Percentiles rank a stretch among this genome's conserved stretches.
Evolutionary conservation across 495 filamentous ascomycete species (phyloP).

Genomic region (Penicillium dipodomyicola): DNA sequence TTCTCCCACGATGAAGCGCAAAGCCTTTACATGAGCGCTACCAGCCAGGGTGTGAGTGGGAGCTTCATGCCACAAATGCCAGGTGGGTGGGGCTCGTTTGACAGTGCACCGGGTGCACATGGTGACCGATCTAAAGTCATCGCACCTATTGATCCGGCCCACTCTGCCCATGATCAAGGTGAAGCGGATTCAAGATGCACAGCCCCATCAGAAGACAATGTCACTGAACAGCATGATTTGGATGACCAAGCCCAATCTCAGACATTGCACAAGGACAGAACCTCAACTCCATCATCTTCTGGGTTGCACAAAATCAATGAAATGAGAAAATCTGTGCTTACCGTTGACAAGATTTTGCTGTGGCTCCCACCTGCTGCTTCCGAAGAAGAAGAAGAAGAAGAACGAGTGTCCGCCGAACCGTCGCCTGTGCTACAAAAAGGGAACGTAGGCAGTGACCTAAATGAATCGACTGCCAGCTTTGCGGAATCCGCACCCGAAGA

Average conservation of each 20-base stretch:
- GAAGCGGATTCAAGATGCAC: slow-evolving; percentile 33
- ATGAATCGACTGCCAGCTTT: slow-evolving; percentile 23
- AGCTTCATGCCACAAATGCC: slow-evolving; percentile 53
- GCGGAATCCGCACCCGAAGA: slow-evolving; percentile 28
- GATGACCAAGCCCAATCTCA: slow-evolving; percentile 12
- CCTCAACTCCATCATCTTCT: slow-evolving; percentile 21
- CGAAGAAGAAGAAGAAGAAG: slow-evolving; percentile 16
- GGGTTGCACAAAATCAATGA: slow-evolving; percentile 25
- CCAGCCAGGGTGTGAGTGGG: slow-evolving; percentile 45
- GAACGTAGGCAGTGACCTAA: slow-evolving; percentile 20
- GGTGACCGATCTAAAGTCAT: background rate
- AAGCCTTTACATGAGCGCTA: slow-evolving; percentile 91
- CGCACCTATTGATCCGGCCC: background rate
- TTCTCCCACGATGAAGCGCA: slow-evolving; percentile 91
- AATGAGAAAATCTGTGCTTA: slow-evolving; percentile 35
- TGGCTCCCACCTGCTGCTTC: slow-evolving; percentile 34
- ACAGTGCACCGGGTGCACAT: slow-evolving; percentile 6
- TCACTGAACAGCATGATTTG: slow-evolving; percentile 15
- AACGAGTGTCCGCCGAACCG: slow-evolving; percentile 3
- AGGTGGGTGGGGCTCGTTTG: slow-evolving; percentile 56
- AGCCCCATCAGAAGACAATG: slow-evolving; percentile 19
- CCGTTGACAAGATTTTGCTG: slow-evolving; percentile 34
- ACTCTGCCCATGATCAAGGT: slow-evolving; percentile 6
- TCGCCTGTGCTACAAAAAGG: slow-evolving; percentile 10
- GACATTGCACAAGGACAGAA: slow-evolving; percentile 19